Evolutionary conservation across 805 yeast genomes (phyloP).

Genomic region (Starmerella apicola): DNA sequence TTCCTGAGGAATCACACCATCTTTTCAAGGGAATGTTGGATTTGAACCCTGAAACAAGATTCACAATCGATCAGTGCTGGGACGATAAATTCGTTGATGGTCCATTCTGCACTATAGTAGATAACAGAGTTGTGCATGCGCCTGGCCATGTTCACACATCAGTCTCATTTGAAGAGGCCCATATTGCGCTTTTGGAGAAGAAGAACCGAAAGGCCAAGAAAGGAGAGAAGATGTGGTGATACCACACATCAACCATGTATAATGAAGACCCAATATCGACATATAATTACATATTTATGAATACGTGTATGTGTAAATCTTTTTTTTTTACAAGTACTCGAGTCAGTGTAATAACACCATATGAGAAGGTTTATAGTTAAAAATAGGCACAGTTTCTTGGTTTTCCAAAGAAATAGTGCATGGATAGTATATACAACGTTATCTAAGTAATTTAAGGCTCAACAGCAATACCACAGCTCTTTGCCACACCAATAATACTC

Average conservation of each 20-base stretch:
- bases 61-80: conserved; percentile 44
- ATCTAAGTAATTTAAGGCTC: conserved; percentile 50
- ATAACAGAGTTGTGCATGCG: conserved; percentile 30
- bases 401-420: too few relatives aligned
- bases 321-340: background rate
- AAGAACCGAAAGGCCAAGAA: conserved; percentile 44
- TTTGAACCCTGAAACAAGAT: conserved; percentile 48
- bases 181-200: conserved; percentile 83
- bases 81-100: conserved; percentile 50
- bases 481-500: conserved; percentile 78
- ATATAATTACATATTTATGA: too few relatives aligned
- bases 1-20: conserved; percentile 57
- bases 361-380: too few relatives aligned
- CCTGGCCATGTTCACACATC: conserved; percentile 69
- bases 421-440: too few relatives aligned
- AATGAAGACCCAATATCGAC: too few relatives aligned
- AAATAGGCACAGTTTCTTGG: too few relatives aligned
- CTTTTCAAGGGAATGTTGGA: conserved; percentile 58
- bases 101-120: conserved; percentile 50
- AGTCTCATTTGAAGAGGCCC: conserved; percentile 90
- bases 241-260: background rate
- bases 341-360: background rate
- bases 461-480: conserved; percentile 73
- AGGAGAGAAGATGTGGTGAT: conserved; percentile 33
- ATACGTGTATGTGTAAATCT: background rate